Conservation (phyloP, 2,329 filamentous ascomycete species). For the Penicillium sclerotiorum region DNA sequence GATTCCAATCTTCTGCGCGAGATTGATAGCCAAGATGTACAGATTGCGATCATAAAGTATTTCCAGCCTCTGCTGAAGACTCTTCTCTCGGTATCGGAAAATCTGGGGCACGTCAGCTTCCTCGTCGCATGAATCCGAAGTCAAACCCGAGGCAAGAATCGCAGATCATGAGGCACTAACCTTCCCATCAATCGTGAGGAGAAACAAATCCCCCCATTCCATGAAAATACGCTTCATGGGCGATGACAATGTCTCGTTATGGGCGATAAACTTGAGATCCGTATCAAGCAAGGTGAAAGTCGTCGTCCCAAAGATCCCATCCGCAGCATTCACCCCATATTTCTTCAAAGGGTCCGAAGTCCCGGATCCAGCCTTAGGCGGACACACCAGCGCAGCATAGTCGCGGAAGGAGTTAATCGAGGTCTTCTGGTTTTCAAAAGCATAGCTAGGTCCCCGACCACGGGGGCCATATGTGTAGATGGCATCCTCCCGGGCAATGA, state of each 20-base stretch:
- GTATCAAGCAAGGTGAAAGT: constrained; percentile 92
- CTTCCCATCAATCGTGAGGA: constrained; percentile 91
- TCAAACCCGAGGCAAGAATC: no score
- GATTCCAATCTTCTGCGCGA: constrained; percentile 86
- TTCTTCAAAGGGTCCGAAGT: constrained; percentile 67
- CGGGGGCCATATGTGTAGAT: constrained; percentile 90
- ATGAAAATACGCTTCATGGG: constrained; percentile 78
- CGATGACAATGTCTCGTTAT: constrained; percentile 81
- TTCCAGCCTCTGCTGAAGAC: constrained; percentile 85
- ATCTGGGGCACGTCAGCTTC: constrained; percentile 61
- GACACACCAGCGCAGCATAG: constrained; percentile 85
- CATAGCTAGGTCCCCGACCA: constrained; percentile 82
- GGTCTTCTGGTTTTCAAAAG: constrained; percentile 89
- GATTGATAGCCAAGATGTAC: constrained; percentile 85
- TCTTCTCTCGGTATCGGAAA: constrained; percentile 86
- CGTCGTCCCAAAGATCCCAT: constrained; percentile 81
- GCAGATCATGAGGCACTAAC: constrained; percentile 57
- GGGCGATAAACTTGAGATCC: constrained; percentile 84
- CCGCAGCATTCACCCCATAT: constrained; percentile 72
- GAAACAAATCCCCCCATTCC: constrained; percentile 88
- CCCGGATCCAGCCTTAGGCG: constrained; percentile 62
- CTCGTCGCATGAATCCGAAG: no score
- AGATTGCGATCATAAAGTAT: constrained; percentile 93
- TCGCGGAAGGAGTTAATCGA: constrained; percentile 77
- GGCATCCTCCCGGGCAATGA: constrained; percentile 92